phyloP scores from a whole-genome alignment of 345 rosid species.

The Moringa oleifera region DNA sequence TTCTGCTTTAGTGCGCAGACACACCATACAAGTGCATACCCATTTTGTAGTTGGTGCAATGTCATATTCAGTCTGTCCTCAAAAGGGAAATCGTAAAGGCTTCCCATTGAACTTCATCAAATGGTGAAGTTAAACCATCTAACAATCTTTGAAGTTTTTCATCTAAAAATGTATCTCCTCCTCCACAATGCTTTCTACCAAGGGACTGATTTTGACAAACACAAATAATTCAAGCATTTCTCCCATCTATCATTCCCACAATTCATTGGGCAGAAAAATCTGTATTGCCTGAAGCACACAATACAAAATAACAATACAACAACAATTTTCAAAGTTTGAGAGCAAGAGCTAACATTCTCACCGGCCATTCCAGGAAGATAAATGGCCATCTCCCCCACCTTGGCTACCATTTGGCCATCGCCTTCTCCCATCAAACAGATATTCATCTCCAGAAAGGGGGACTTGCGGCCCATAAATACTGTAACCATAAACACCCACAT shows the following conservation, averaged over 20 bases:
- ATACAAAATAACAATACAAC: neutral
- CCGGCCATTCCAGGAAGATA: conserved; percentile 11
- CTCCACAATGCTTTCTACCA: too few species aligned
- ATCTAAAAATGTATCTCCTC: too few species aligned
- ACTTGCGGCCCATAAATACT: neutral
- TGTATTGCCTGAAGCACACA: too few species aligned
- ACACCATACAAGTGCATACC: too few species aligned
- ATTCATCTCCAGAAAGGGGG: neutral
- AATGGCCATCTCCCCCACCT: neutral
- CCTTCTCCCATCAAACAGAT: neutral
- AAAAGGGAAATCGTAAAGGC: too few species aligned
- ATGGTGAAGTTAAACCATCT: too few species aligned
- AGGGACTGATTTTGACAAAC: too few species aligned
- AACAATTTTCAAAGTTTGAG: neutral
- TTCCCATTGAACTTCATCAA: too few species aligned
- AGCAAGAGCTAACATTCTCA: neutral
- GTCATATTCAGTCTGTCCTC: too few species aligned
- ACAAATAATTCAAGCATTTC: neutral
- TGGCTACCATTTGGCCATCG: conserved; percentile 9
- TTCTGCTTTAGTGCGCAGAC: too few species aligned
- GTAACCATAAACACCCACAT: neutral
- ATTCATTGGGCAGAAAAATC: neutral
- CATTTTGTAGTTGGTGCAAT: too few species aligned
- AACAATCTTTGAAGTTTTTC: too few species aligned
- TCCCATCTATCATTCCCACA: neutral